These are phyloP conservation scores for Papiliotrema terrestris DNA, from an alignment of 1,284 basidiomycete species.

Conservation along the genomic window DNA sequence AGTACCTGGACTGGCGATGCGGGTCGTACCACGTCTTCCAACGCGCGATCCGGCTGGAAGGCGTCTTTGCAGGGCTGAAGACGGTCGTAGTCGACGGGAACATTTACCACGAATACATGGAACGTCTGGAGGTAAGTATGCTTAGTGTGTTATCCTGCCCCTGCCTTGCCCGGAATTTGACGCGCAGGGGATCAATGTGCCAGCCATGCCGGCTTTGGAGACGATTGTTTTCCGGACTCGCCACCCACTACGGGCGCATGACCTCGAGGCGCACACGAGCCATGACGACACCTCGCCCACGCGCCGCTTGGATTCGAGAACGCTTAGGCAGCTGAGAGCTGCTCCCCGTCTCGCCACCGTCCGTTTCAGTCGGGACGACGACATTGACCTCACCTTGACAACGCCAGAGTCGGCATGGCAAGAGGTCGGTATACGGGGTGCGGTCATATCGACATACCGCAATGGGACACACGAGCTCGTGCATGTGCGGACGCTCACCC, in stretches of 20 bases:
- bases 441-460: background rate
- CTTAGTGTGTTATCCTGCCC: background rate
- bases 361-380: background rate
- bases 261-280: background rate
- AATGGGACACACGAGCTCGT: background rate
- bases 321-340: background rate
- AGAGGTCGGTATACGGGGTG: background rate
- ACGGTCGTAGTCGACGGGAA: slow-evolving; percentile 1
- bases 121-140: slow-evolving; percentile 1
- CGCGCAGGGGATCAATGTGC: background rate
- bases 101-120: background rate
- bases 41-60: background rate
- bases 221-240: background rate
- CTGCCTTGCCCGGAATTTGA: background rate
- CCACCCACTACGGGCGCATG: background rate
- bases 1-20: slow-evolving; percentile 1
- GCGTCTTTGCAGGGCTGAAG: background rate
- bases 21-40: background rate
- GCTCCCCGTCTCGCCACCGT: background rate
- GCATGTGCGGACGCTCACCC: slow-evolving; percentile 1
- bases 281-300: background rate
- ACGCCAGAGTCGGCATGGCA: background rate
- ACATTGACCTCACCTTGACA: background rate
- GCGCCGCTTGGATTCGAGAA: background rate
- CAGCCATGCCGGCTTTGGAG: background rate